A percentile compares a stretch with the other conserved stretches of the same genome.
Conservation (phyloP, 371 early-diverging fungal species). For the Lichtheimia hyalospora region DNA sequence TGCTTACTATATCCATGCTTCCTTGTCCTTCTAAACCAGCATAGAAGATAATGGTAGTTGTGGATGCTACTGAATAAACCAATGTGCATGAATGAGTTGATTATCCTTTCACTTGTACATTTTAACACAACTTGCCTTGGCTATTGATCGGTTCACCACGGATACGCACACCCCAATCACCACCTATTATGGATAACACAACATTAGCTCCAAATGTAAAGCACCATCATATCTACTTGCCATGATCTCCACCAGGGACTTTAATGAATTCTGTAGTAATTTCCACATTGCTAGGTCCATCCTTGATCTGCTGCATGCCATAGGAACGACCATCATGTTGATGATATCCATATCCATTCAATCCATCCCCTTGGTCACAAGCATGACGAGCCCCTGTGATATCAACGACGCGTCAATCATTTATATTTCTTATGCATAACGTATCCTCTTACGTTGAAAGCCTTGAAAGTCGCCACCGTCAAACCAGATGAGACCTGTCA, state of each 20-base stretch:
- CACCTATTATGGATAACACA: too few relatives aligned
- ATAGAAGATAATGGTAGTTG: slow-evolving; percentile 59
- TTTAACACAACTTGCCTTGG: slow-evolving; percentile 33
- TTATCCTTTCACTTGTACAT: background rate
- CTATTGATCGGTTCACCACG: slow-evolving; percentile 61
- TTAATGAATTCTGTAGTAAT: slow-evolving; percentile 86
- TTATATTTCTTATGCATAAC: background rate
- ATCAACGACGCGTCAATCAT: background rate
- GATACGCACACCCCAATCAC: slow-evolving; percentile 87
- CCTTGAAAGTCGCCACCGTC: slow-evolving; percentile 60
- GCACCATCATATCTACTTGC: slow-evolving; percentile 16
- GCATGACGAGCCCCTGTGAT: slow-evolving; percentile 78
- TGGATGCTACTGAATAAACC: slow-evolving; percentile 16
- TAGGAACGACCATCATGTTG: slow-evolving; percentile 85
- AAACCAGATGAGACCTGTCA: slow-evolving; percentile 95
- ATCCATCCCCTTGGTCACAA: slow-evolving; percentile 84
- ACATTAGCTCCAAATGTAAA: too few relatives aligned
- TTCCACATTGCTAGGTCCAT: slow-evolving; percentile 66
- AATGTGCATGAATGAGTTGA: background rate
- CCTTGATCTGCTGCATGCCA: slow-evolving; percentile 78
- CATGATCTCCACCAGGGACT: slow-evolving; percentile 57
- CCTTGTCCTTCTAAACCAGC: slow-evolving; percentile 71
- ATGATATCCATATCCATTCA: slow-evolving; percentile 84
- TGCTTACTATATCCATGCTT: slow-evolving; percentile 51
- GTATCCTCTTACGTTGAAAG: slow-evolving; percentile 46